These are phyloP conservation scores for Leucocoprinus sp. DNA, from an alignment of 768 basidiomycete species.

Conservation along the genomic window DNA sequence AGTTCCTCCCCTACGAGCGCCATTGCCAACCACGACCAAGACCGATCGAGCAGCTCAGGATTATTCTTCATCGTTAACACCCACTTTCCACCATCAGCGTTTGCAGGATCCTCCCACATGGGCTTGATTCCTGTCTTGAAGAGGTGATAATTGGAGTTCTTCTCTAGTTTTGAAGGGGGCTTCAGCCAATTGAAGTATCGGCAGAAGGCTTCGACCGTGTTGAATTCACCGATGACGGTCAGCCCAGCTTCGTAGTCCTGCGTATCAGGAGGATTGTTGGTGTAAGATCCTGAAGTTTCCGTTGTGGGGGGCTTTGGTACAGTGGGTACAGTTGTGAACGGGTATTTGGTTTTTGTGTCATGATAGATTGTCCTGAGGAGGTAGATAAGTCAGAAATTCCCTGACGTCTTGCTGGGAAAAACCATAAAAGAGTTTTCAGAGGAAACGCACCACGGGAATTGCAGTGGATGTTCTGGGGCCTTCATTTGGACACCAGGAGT, in stretches of 20 bases:
- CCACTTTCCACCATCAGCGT: constrained; percentile 92
- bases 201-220: constrained; percentile 86
- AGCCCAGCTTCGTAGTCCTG: constrained; percentile 79
- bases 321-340: constrained; percentile 42
- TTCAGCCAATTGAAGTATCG: constrained; percentile 94
- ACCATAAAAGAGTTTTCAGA: neutral
- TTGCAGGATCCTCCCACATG: constrained; percentile 96
- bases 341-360: constrained; percentile 72
- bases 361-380: constrained; percentile 76
- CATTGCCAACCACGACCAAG: constrained; percentile 89
- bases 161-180: constrained; percentile 80
- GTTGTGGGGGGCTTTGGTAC: constrained; percentile 23
- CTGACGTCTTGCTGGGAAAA: neutral
- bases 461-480: constrained; percentile 77
- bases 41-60: constrained; percentile 69
- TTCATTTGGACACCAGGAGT: constrained; percentile 66
- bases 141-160: constrained; percentile 90
- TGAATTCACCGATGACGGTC: constrained; percentile 81
- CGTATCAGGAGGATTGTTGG: constrained; percentile 46
- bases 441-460: constrained; percentile 66
- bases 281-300: constrained; percentile 5
- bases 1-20: constrained; percentile 83
- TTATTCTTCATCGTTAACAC: constrained; percentile 88
- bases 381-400: neutral
- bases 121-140: constrained; percentile 94